These are phyloP conservation scores for Yamadazyma friedrichii DNA, from an alignment of 1,139 yeast genomes.

Conservation along the genomic window DNA sequence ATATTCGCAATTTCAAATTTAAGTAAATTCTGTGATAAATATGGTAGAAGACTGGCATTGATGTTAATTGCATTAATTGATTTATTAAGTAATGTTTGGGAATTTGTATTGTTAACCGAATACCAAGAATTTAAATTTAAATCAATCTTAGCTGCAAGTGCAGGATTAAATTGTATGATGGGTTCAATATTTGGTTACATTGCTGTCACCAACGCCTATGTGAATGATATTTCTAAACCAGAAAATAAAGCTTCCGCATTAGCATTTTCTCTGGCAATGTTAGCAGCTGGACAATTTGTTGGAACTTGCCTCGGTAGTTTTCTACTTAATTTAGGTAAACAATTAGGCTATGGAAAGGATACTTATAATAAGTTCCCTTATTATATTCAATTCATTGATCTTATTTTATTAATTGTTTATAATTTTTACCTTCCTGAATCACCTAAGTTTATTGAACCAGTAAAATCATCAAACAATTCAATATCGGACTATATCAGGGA, in stretches of 20 bases:
- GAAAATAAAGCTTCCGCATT: conserved; percentile 1
- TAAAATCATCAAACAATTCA: not conserved
- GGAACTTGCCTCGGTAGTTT: not conserved
- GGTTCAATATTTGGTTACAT: not conserved
- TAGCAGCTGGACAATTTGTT: conserved; percentile 1
- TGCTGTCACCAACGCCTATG: not conserved
- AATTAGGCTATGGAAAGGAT: conserved; percentile 1
- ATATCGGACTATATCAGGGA: not conserved
- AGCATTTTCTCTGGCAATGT: not conserved
- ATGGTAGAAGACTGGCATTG: conserved; percentile 51
- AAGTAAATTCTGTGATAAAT: conserved; percentile 58
- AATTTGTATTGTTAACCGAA: not conserved
- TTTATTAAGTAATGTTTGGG: not conserved
- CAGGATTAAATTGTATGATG: not conserved
- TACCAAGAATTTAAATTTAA: conserved; percentile 2
- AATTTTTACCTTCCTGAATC: not conserved
- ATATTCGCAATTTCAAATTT: conserved; percentile 40
- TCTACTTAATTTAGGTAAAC: not conserved
- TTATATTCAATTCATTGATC: not conserved
- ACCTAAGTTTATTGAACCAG: not conserved
- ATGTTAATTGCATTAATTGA: conserved; percentile 15
- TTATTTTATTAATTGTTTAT: not conserved
- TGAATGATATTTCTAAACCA: conserved; percentile 1
- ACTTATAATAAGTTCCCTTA: not conserved
- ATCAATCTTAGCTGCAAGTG: not conserved